A percentile compares a stretch with the other conserved stretches of the same genome.
These are phyloP conservation scores for Lodderomyces orthopsilosis DNA, from an alignment of 1,139 yeast genomes.

Conservation along the genomic window DNA sequence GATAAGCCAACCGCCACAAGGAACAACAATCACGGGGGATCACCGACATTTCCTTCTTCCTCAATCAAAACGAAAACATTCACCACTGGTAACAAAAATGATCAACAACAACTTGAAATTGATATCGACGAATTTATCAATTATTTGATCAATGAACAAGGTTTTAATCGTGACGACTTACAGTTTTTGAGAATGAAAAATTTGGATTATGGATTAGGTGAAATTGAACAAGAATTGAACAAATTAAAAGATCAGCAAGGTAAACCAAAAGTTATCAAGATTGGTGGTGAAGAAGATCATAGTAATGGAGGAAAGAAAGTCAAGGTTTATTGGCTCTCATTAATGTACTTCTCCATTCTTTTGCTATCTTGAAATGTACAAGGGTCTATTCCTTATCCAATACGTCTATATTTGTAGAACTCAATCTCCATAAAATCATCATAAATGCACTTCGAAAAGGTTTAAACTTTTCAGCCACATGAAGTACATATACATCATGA, in stretches of 20 bases:
- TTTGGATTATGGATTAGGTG: conserved; percentile 37
- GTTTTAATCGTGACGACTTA: conserved; percentile 28
- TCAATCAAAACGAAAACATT: not conserved
- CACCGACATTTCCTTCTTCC: not conserved
- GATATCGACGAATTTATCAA: conserved; percentile 30
- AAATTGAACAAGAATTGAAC: conserved; percentile 37
- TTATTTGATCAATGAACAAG: conserved; percentile 28
- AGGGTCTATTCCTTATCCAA: conserved; percentile 20
- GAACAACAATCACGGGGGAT: not conserved
- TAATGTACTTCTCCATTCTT: conserved; percentile 6
- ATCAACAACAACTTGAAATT: conserved; percentile 16
- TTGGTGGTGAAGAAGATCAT: conserved; percentile 32
- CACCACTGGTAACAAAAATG: conserved; percentile 6
- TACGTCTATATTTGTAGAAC: conserved; percentile 57
- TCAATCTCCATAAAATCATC: conserved; percentile 71
- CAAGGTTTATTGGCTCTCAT: not conserved
- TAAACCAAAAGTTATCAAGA: conserved; percentile 22
- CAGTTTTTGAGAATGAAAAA: conserved; percentile 22
- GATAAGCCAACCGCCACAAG: conserved; percentile 11
- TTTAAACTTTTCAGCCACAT: conserved; percentile 53
- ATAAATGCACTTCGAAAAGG: conserved; percentile 73
- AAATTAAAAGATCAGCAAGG: conserved; percentile 22
- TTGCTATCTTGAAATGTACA: not conserved
- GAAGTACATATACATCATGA: conserved; percentile 57
- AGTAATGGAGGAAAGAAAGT: conserved; percentile 1